These are phyloP conservation scores for Pichia deserticola DNA, from an alignment of 805 yeast species.

Conservation along the genomic window DNA sequence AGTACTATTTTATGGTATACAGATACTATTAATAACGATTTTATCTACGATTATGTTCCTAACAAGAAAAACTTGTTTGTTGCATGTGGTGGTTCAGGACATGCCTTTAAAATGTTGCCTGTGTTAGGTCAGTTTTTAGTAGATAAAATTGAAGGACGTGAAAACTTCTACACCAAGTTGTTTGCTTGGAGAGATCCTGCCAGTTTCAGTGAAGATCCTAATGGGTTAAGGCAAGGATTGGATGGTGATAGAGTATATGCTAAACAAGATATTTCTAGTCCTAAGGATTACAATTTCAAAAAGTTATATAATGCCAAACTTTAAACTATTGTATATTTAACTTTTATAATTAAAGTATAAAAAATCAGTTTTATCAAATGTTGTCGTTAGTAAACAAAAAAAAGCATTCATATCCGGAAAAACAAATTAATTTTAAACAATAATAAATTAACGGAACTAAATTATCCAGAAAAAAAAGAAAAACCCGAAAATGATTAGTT, in stretches of 20 bases:
- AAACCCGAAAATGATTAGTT: no score
- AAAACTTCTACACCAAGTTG: constrained; percentile 23
- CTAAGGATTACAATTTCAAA: constrained; percentile 8
- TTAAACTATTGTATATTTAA: background rate
- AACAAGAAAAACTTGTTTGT: constrained; percentile 24
- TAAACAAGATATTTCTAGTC: constrained; percentile 15
- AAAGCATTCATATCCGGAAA: no score
- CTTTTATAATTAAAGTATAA: no score
- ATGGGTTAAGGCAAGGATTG: constrained; percentile 23
- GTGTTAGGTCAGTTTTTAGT: constrained; percentile 27
- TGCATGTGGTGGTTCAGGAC: constrained; percentile 31
- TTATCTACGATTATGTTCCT: constrained; percentile 29
- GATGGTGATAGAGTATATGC: constrained; percentile 16
- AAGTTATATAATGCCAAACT: background rate
- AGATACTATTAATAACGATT: constrained; percentile 28
- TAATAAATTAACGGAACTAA: no score
- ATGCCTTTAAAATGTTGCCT: constrained; percentile 31
- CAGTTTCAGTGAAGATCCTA: constrained; percentile 20
- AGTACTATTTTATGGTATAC: constrained; percentile 28
- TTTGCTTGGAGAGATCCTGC: constrained; percentile 30
- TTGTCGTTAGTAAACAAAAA: no score
- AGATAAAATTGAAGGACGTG: constrained; percentile 27
- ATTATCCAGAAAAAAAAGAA: no score
- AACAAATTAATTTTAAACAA: no score
- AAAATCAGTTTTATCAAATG: no score